These are phyloP conservation scores for apple (Malus domestica) DNA, from an alignment of 306 rosid genomes.

Conservation along the genomic window DNA sequence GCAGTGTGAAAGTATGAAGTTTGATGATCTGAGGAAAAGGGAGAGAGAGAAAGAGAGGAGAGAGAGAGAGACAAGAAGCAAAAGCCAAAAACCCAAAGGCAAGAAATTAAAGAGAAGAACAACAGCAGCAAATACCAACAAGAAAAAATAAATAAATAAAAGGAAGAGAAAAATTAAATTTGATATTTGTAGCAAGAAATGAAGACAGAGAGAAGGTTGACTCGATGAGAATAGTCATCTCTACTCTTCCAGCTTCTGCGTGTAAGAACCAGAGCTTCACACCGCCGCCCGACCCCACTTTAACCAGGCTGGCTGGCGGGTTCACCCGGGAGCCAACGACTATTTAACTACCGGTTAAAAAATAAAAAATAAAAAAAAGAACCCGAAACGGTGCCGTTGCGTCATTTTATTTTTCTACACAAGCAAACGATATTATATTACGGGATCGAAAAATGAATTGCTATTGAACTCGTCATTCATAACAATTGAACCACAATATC, in stretches of 20 bases:
- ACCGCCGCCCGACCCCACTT: conserved; percentile 9
- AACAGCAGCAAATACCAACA: neutral
- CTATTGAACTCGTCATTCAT: no score
- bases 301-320: neutral
- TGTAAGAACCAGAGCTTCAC: neutral
- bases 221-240: neutral
- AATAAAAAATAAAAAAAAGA: neutral
- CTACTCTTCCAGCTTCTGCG: neutral
- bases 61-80: neutral
- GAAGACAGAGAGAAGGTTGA: neutral
- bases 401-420: neutral
- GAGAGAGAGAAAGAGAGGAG: neutral
- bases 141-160: neutral
- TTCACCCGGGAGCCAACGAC: neutral
- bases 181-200: neutral
- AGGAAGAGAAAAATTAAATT: neutral
- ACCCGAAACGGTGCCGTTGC: neutral
- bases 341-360: neutral
- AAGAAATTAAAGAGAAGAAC: neutral
- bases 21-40: neutral
- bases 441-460: no score
- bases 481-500: no score
- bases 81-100: neutral
- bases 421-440: no score
- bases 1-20: neutral